Conservation (phyloP, 2,329 filamentous ascomycete genomes). For the Penicillium sp. region DNA sequence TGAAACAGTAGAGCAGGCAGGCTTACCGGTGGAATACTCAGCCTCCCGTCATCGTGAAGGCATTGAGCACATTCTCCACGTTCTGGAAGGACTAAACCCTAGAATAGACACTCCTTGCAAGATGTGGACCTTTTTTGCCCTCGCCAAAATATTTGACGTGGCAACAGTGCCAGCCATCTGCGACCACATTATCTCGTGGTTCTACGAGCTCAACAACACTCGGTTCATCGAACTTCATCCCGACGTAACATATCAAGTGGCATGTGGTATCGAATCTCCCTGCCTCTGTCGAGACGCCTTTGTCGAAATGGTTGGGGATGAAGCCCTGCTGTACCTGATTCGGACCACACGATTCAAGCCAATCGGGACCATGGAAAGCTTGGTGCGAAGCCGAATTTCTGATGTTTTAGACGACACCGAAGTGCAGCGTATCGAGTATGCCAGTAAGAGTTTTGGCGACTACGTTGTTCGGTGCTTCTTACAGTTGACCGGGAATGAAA, state of each 20-base stretch:
- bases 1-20: not conserved
- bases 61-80: slow-evolving; percentile 62
- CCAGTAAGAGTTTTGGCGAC: slow-evolving; percentile 53
- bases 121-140: slow-evolving; percentile 63
- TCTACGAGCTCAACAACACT: slow-evolving; percentile 54
- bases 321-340: slow-evolving; percentile 49
- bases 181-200: slow-evolving; percentile 57
- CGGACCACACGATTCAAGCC: slow-evolving; percentile 12
- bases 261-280: slow-evolving; percentile 38
- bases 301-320: slow-evolving; percentile 61
- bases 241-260: slow-evolving; percentile 60
- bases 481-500: slow-evolving; percentile 33
- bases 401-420: slow-evolving; percentile 55
- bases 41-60: slow-evolving; percentile 60
- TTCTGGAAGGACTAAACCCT: slow-evolving; percentile 54
- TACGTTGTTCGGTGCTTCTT: slow-evolving; percentile 42
- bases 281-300: slow-evolving; percentile 50
- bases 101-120: slow-evolving; percentile 64
- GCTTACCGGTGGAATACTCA: slow-evolving; percentile 56
- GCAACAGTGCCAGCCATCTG: slow-evolving; percentile 32
- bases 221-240: slow-evolving; percentile 63
- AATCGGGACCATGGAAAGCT: slow-evolving; percentile 21
- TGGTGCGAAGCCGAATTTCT: slow-evolving; percentile 48
- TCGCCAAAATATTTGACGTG: slow-evolving; percentile 59
- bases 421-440: slow-evolving; percentile 58